These are phyloP conservation scores for Candida chauliodis DNA, from an alignment of 805 yeast genomes.

Conservation along the genomic window DNA sequence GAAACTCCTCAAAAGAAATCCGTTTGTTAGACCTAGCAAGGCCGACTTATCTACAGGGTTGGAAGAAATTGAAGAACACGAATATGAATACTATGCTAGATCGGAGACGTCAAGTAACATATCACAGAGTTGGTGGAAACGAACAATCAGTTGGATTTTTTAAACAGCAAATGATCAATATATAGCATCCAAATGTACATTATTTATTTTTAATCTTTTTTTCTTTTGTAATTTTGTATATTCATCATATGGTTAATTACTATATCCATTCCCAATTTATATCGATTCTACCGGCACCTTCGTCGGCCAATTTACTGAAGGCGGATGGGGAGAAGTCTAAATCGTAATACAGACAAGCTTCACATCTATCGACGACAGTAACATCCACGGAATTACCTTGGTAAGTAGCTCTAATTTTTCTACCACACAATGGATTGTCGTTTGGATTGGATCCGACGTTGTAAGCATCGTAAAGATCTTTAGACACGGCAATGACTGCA, in stretches of 20 bases:
- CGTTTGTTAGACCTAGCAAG: conserved; percentile 24
- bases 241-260: background rate
- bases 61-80: conserved; percentile 32
- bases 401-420: conserved; percentile 43
- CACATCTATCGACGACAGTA: conserved; percentile 56
- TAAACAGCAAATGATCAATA: too few species aligned
- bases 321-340: conserved; percentile 64
- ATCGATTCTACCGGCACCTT: conserved; percentile 49
- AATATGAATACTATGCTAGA: conserved; percentile 19
- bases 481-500: conserved; percentile 50
- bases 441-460: conserved; percentile 36
- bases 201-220: too few species aligned
- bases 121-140: background rate
- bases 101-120: conserved; percentile 4
- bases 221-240: background rate
- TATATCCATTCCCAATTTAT: conserved; percentile 49
- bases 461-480: conserved; percentile 34
- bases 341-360: conserved; percentile 47
- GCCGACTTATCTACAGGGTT: conserved; percentile 36
- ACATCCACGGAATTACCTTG: conserved; percentile 53
- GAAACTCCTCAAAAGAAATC: conserved; percentile 31
- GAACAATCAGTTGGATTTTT: conserved; percentile 4
- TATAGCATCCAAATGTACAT: too few species aligned
- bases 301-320: conserved; percentile 48
- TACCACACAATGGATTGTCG: conserved; percentile 51